Evolutionary conservation across 2,329 filamentous ascomycete species (phyloP).

Genomic region (Fusarium sororula): DNA sequence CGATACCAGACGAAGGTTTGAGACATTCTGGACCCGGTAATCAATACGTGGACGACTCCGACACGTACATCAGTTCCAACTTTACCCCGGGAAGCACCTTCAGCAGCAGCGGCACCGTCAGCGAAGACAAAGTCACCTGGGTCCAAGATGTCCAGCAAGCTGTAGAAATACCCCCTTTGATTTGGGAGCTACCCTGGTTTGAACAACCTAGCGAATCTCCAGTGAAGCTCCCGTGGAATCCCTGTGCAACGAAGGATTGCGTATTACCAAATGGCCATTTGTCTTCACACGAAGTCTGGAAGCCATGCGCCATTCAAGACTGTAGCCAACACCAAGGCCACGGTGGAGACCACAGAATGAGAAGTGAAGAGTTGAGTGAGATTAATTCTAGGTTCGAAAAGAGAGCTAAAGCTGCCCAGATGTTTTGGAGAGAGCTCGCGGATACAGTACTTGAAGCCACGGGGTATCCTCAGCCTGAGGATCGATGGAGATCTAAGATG

Average conservation of each 20-base stretch:
- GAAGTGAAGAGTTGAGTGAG: background rate
- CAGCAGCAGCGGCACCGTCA: background rate
- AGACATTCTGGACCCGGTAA: background rate
- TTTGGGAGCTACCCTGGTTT: background rate
- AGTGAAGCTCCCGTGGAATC: accelerated
- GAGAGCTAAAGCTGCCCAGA: background rate
- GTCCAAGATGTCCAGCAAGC: background rate
- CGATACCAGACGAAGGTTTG: background rate
- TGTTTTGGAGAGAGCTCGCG: background rate
- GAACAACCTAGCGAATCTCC: accelerated
- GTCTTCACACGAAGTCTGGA: background rate
- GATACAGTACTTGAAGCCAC: background rate
- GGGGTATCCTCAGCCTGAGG: background rate
- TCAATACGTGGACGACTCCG: background rate
- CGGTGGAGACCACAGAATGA: background rate
- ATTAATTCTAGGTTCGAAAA: background rate
- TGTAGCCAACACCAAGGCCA: background rate
- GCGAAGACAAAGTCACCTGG: background rate
- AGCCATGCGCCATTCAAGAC: background rate
- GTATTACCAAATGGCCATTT: background rate
- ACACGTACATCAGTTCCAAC: accelerated
- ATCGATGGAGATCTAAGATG: background rate
- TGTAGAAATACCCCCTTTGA: background rate
- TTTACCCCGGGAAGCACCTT: accelerated
- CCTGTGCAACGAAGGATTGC: background rate